Base-by-base conservation (phyloP, 163 green algal species). In the Volvox carteri region DNA sequence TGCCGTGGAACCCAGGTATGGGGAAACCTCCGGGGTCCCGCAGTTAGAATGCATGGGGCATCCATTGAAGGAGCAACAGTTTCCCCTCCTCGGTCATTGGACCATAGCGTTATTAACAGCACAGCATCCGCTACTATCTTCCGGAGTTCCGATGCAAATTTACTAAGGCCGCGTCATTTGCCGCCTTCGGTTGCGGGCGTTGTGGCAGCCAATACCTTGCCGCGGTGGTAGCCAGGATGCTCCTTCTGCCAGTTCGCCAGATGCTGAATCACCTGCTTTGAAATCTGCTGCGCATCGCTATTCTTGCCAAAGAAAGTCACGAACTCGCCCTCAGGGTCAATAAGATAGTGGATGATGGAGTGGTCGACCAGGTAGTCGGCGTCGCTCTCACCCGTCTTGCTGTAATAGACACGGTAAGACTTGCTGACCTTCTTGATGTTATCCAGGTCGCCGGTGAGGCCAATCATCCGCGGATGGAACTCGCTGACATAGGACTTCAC, bases 301-400 rank as follows among this genome's bases (percentile, higher is more conserved):
- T 94, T 96, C 89, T 97, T 96, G 21, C 93, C 96, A 91, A 98
- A 99, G 87, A 99, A 99, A 5, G 97, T 99, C 14, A 99, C 95
- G 92, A 99, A 99, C 30, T 98, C 93, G 62, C 97, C 98, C 18
- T 97, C 88, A 7, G 98, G 97, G 91, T 98, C 91, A 62, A 99
- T 89, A 18, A 99, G 92, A 92, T 99, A 99, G 46, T 97, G 98
- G 92, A 99, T 99, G 94, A 99, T 99, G 88, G 96, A 99, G 91
- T 99, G 98, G 89, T 99, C 98, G 9, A 99, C 94, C 37, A 99
- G 91, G 90, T 99, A 99, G 85, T 99, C 97, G 11, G 95, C 92
- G 5, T 92, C 83, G 52, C 93, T 92, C 56, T 97, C 95, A 35
- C 92, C 90, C 35, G 95, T 96, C 83, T 96, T 97, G 73, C 67